Evolutionary conservation across 495 filamentous ascomycete genomes (phyloP), one percentile per base, ranked within the genome.

Genomic region (Eremomyces bilateralis): DNA sequence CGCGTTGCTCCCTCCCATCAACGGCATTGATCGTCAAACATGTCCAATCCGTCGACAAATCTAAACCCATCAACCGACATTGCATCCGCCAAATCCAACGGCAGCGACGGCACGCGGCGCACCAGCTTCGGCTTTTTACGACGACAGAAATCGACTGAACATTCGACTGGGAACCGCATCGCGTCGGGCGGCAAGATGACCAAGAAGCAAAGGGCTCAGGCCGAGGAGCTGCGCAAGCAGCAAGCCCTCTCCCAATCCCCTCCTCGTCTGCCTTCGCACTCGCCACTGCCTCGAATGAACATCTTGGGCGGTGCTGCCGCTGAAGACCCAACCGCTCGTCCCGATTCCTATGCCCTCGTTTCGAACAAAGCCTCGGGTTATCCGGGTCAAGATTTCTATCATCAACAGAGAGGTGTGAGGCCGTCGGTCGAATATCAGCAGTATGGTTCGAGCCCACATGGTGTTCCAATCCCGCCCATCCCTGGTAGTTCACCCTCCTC

Each of bases 231-330:
- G 34, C 66, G 67, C 43, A 68, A 68, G 42, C 67, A 69, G 57
- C 71, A 71, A 38, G 57, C 75, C 28, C 63, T 80, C 31, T 64
- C 78, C 35, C 68, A 71, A 43, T 61, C 64, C 17, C 72, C 82
- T 22, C 85, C 88, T 28, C 74, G 71, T 46, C 69, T 94, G 19
- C 88, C 85, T 17, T 74, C 73, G 38, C 64, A 91, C 37, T 67
- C 67, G 49, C 65, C 77, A 44, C 46, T 69, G 29, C 65, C 71
- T 17, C 59, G 66, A 43, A 63, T 82, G 33, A 65, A 70, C 49
- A 69, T 65, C 31, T 82, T 84, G 49, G 79, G 80, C 39, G 76
- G 74, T 35, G 57, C 60, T 29, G 72, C 77, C 28, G 58, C 63
- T 32, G 66, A 61, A 29, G 72, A 78, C 28, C n/a, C n/a, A n/a